Conservation (phyloP, 2,329 filamentous ascomycete species). For the Neopestalotiopsis clavispora region DNA sequence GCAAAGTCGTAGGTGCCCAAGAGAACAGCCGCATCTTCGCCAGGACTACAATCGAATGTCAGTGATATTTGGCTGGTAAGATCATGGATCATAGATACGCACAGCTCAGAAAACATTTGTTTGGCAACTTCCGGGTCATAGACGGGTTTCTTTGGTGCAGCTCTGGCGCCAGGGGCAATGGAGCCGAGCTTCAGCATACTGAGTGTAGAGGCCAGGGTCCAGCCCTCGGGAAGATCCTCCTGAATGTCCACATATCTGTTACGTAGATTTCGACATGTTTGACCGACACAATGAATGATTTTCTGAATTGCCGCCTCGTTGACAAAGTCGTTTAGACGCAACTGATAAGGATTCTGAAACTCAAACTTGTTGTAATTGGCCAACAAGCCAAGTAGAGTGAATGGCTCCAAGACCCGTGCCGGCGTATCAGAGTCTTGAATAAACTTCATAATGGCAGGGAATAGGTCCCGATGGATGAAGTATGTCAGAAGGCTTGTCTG, state of each 20-base stretch:
- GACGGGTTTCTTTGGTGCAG: constrained; percentile 57
- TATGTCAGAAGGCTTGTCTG: constrained; percentile 94
- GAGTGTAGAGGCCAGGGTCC: constrained; percentile 81
- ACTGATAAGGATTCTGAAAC: constrained; percentile 93
- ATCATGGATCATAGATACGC: constrained; percentile 41
- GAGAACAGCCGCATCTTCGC: constrained; percentile 77
- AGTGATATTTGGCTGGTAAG: too few relatives aligned
- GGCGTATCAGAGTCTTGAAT: constrained; percentile 77
- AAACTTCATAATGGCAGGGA: constrained; percentile 94
- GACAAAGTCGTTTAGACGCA: constrained; percentile 92
- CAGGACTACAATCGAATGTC: constrained; percentile 64
- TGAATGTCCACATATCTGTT: constrained; percentile 83
- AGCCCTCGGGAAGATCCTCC: constrained; percentile 88
- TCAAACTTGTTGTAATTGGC: constrained; percentile 99
- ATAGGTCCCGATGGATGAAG: constrained; percentile 92
- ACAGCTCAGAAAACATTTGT: constrained; percentile 80
- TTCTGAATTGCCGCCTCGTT: constrained; percentile 87
- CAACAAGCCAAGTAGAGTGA: constrained; percentile 82
- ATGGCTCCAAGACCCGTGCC: constrained; percentile 71
- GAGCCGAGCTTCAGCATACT: constrained; percentile 83
- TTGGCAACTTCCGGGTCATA: constrained; percentile 82
- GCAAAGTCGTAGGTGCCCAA: constrained; percentile 92
- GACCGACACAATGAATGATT: constrained; percentile 77
- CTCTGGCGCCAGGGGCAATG: constrained; percentile 71
- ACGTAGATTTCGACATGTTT: constrained; percentile 70